phyloP scores from a whole-genome alignment of 306 rosid species.

The Trifolium subterraneum region DNA sequence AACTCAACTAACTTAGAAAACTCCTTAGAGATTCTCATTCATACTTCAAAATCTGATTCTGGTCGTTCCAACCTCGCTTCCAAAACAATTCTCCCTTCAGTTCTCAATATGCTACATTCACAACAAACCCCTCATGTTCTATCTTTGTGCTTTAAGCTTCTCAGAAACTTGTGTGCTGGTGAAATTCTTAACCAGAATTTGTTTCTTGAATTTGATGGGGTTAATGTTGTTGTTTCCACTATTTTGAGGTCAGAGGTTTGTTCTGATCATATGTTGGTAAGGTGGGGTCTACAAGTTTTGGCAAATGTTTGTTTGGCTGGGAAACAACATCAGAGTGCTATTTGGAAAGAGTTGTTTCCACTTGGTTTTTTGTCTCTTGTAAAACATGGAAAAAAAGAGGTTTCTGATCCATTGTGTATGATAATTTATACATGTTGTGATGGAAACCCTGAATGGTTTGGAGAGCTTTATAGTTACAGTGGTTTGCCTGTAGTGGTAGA shows the following conservation, averaged over 20 bases:
- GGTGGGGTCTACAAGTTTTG: slow-evolving; percentile 74
- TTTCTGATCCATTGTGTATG: slow-evolving; percentile 76
- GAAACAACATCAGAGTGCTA: slow-evolving; percentile 56
- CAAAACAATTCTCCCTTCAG: slow-evolving; percentile 48
- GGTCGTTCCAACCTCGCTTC: slow-evolving; percentile 60
- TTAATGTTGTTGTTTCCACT: slow-evolving; percentile 43
- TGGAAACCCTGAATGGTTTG: slow-evolving; percentile 55
- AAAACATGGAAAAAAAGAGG: slow-evolving; percentile 50
- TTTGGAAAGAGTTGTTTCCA: slow-evolving; percentile 61
- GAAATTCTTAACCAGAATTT: slow-evolving; percentile 57
- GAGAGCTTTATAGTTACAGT: slow-evolving; percentile 47
- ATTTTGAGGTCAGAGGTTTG: slow-evolving; percentile 50
- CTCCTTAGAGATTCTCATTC: slow-evolving; percentile 55
- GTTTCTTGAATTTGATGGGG: slow-evolving; percentile 66
- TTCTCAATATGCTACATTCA: slow-evolving; percentile 44
- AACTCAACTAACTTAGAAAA: slow-evolving; percentile 45
- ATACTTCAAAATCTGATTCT: slow-evolving; percentile 51
- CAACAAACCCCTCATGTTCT: slow-evolving; percentile 23
- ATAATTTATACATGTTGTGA: slow-evolving; percentile 61
- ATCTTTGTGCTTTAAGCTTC: slow-evolving; percentile 56
- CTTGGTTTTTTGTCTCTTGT: slow-evolving; percentile 56
- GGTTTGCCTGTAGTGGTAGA: slow-evolving; percentile 61
- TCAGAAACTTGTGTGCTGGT: slow-evolving; percentile 78
- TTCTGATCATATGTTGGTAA: slow-evolving; percentile 48
- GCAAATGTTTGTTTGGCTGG: slow-evolving; percentile 87